These are phyloP conservation scores for Tylopilus sp. DNA, from an alignment of 768 basidiomycete genomes.

Conservation along the genomic window DNA sequence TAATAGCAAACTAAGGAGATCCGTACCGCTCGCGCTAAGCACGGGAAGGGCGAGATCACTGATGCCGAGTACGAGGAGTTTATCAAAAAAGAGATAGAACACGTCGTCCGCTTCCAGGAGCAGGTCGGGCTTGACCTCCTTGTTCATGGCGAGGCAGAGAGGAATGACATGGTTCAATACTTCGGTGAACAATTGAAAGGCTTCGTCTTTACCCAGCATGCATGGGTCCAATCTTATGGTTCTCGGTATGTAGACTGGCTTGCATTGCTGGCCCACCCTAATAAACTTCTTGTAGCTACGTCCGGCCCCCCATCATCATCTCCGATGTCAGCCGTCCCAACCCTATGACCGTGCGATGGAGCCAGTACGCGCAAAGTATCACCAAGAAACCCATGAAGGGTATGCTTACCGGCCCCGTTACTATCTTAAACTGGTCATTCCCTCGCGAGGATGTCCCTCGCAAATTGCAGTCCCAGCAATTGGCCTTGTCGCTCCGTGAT, in stretches of 20 bases:
- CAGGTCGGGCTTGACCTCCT: conserved; percentile 92
- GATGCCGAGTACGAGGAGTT: conserved; percentile 89
- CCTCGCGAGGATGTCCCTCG: conserved; percentile 96
- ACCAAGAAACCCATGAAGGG: conserved; percentile 98
- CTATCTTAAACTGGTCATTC: conserved; percentile 99
- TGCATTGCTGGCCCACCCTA: conserved; percentile 5
- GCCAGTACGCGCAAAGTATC: conserved; percentile 91
- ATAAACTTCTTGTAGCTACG: conserved; percentile 55
- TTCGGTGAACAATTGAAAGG: conserved; percentile 95
- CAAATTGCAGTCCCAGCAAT: conserved; percentile 96
- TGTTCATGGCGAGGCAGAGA: conserved; percentile 98
- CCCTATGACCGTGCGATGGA: conserved; percentile 97
- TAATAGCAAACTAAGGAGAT: conserved; percentile 97
- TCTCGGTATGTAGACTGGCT: conserved; percentile 63
- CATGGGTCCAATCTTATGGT: conserved; percentile 99
- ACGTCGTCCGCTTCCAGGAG: conserved; percentile 96
- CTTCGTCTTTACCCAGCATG: conserved; percentile 98
- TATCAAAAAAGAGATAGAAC: conserved; percentile 96
- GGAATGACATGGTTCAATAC: conserved; percentile 99
- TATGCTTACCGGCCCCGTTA: conserved; percentile 97
- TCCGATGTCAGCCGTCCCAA: conserved; percentile 92
- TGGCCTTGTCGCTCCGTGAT: conserved; percentile 96
- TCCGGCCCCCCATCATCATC: conserved; percentile 97
- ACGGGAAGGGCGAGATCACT: conserved; percentile 87
- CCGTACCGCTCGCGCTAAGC: conserved; percentile 92